phyloP scores from a whole-genome alignment of 1,284 basidiomycete genomes.

The Tremellales sp. region DNA sequence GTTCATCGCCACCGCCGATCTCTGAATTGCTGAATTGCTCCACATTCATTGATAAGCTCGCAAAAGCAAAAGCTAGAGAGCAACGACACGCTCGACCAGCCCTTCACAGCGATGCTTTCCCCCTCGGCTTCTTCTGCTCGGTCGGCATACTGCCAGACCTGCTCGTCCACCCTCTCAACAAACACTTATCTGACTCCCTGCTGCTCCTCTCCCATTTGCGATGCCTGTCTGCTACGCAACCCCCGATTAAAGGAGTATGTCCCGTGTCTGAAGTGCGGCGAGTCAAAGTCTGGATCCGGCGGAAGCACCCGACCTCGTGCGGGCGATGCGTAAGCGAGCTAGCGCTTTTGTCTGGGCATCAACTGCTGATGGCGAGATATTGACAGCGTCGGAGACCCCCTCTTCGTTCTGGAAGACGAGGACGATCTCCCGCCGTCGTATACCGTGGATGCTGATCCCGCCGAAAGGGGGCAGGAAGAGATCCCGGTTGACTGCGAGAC shows the following conservation, averaged over 20 bases:
- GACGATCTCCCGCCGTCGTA: slow-evolving; percentile 5
- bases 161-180: slow-evolving; percentile 21
- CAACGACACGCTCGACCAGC: not conserved
- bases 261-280: slow-evolving; percentile 43
- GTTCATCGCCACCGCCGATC: not conserved
- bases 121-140: not conserved
- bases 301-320: not conserved
- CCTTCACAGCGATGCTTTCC: not conserved
- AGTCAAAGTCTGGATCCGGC: slow-evolving; percentile 14
- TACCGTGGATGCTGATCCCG: not conserved
- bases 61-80: too few species aligned
- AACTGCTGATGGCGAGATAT: slow-evolving; percentile 13
- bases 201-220: slow-evolving; percentile 38
- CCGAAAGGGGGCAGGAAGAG: slow-evolving; percentile 11
- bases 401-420: slow-evolving; percentile 14
- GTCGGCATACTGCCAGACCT: slow-evolving; percentile 25
- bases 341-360: slow-evolving; percentile 9
- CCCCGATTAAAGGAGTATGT: slow-evolving; percentile 38
- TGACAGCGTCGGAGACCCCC: slow-evolving; percentile 1
- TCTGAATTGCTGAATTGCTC: not conserved
- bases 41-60: not conserved
- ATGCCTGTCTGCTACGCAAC: slow-evolving; percentile 28
- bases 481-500: too few species aligned
- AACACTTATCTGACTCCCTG: slow-evolving; percentile 30
- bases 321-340: slow-evolving; percentile 2